phyloP scores from a whole-genome alignment of 192 early-diverging fungal genomes.

The Coemansia sp. region DNA sequence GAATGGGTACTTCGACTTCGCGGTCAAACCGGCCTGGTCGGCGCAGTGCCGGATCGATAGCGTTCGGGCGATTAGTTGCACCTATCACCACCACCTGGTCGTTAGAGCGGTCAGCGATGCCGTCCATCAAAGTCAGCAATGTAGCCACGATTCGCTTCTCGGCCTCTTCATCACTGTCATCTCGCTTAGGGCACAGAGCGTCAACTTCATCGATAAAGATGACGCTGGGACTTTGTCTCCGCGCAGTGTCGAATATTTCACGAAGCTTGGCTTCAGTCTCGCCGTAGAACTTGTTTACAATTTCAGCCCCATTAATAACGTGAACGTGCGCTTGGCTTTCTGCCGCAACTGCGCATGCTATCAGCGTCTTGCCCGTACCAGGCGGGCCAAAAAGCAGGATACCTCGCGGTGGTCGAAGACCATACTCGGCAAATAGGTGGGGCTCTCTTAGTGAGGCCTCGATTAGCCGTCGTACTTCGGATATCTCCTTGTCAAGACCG shows the following conservation, averaged over 20 bases:
- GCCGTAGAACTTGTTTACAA: conserved; percentile 88
- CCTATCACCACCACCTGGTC: conserved; percentile 73
- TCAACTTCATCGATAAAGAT: conserved; percentile 97
- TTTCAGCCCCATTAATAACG: conserved; percentile 91
- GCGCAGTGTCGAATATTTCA: conserved; percentile 72
- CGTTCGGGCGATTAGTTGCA: conserved; percentile 90
- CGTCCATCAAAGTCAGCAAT: conserved; percentile 93
- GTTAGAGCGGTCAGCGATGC: conserved; percentile 34
- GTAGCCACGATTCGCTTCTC: conserved; percentile 92
- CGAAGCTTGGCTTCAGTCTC: conserved; percentile 89
- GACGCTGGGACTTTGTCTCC: conserved; percentile 71
- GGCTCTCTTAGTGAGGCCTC: conserved; percentile 76
- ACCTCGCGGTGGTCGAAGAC: conserved; percentile 87
- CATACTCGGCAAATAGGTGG: conserved; percentile 70
- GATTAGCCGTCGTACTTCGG: conserved; percentile 78
- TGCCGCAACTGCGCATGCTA: conserved; percentile 83
- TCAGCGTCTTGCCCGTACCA: conserved; percentile 95
- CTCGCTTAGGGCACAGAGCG: conserved; percentile 84
- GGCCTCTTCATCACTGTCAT: conserved; percentile 76
- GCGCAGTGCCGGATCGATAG: conserved; percentile 86
- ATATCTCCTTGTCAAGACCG: conserved; percentile 74
- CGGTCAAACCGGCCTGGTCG: conserved; percentile 93
- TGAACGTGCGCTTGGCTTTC: conserved; percentile 73
- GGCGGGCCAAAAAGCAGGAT: conserved; percentile 89
- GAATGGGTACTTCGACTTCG: conserved; percentile 96